phyloP scores from a whole-genome alignment of 352 stramenopile species.

The Plasmopara muralis region DNA sequence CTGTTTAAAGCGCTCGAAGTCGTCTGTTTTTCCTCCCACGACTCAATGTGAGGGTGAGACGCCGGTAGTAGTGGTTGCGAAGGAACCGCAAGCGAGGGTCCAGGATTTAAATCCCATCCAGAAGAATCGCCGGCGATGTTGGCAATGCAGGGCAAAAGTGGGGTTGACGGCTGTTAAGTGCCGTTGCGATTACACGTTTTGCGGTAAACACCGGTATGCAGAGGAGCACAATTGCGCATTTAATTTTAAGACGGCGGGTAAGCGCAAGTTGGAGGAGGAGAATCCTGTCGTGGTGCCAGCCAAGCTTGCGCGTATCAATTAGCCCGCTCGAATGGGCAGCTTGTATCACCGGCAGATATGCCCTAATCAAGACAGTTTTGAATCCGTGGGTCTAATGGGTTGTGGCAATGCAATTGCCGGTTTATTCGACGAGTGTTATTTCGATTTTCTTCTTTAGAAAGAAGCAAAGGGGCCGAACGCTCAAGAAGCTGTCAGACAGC shows the following conservation, averaged over 20 bases:
- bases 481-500: not conserved
- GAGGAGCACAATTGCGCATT: constrained; percentile 84
- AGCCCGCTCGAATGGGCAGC: constrained; percentile 9
- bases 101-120: constrained; percentile 46
- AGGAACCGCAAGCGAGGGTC: not conserved
- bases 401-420: not conserved
- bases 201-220: constrained; percentile 77
- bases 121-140: constrained; percentile 89
- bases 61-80: not conserved
- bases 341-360: constrained; percentile 1
- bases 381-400: constrained; percentile 6
- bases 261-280: constrained; percentile 76
- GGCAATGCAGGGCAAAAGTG: constrained; percentile 89
- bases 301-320: constrained; percentile 86
- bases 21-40: constrained; percentile 32
- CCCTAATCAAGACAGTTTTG: constrained; percentile 6
- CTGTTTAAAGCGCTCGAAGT: constrained; percentile 65
- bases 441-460: constrained; percentile 13
- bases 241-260: constrained; percentile 81
- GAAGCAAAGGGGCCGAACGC: constrained; percentile 7
- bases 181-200: constrained; percentile 85
- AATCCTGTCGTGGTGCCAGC: constrained; percentile 73
- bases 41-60: constrained; percentile 6
- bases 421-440: not conserved
- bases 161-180: constrained; percentile 86